Base-by-base conservation (phyloP, 345 rosid species). In the Eutrema heterophyllum region DNA sequence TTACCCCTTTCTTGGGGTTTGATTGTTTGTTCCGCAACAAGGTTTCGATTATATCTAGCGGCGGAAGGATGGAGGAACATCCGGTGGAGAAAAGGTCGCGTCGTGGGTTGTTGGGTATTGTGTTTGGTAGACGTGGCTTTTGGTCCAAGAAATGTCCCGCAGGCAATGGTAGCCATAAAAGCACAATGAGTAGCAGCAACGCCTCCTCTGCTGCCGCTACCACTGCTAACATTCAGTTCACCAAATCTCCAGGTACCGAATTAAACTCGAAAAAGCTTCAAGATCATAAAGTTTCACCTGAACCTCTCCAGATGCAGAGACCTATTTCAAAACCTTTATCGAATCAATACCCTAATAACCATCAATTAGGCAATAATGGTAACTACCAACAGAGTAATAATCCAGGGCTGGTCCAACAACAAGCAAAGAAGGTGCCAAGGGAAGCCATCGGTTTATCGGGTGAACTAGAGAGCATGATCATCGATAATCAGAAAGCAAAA, bases 391-490 rank as follows among this genome's bases (percentile, higher is more conserved):
- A 18, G 15, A 54, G 49, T 64, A 71, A 58, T 27, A 72, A 66
- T 21, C 75, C 83, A 35, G 39, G 66, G 45, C 36, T 62, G 16
- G 55, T 61, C 12, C 74, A 67, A 7, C 77, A 81, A 52, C 85
- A 80, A 56, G 82, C 78, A 3, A 82, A 78, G 63, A 86, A 79
- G 65, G 81, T 83, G 8, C 90, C 92, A 0, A 85, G 75, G 21
- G 93, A 78, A 70, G 74, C 89, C 1, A 36, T 79, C 9, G 83
- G 89, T 29, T 83, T 95, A 44, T 95, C 98, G 0, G 99, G 97
- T 4, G 99, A 95, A 87, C 87, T 95, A 1, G 98, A 95, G 57
- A 88, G 72, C 57, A 86, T 92, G 89, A 90, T 92, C 33, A 46
- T 72, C 0, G 97, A 95, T 67, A 87, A 86, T 27, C 97, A 88